These are phyloP conservation scores for Articulospora tetracladia DNA, from an alignment of 495 filamentous ascomycete genomes.

Conservation along the genomic window DNA sequence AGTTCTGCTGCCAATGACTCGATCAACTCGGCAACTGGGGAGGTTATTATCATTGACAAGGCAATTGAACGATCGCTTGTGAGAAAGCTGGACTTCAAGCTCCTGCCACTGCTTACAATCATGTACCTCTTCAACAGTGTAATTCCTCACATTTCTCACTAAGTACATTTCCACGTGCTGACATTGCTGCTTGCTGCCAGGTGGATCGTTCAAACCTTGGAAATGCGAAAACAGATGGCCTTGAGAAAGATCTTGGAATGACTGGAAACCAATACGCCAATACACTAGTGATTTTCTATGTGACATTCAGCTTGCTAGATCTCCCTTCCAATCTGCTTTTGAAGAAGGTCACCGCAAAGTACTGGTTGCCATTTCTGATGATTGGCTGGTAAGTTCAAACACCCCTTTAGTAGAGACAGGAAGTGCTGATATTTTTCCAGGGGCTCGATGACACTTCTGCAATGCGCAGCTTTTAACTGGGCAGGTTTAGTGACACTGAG, in stretches of 20 bases:
- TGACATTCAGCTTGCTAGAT: background rate
- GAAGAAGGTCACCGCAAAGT: background rate
- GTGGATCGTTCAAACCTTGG: conserved; percentile 45
- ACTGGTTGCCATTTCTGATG: background rate
- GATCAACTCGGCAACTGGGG: background rate
- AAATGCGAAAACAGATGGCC: conserved; percentile 49
- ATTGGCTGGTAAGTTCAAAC: background rate
- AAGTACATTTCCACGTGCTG: background rate
- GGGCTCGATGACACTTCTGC: background rate
- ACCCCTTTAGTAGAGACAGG: background rate
- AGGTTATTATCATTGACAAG: background rate
- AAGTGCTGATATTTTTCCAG: background rate
- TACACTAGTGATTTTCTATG: background rate
- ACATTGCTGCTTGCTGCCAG: too few relatives aligned
- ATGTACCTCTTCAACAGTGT: background rate
- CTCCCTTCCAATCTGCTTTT: background rate
- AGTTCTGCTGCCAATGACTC: background rate
- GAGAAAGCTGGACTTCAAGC: background rate
- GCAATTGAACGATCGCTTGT: background rate
- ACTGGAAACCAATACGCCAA: conserved; percentile 21
- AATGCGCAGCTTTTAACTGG: background rate
- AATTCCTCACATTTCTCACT: background rate
- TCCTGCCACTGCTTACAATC: background rate
- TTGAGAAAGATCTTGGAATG: conserved; percentile 50
- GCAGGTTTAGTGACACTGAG: background rate